phyloP scores from a whole-genome alignment of 352 stramenopile species.

The Phytophthora megakarya region DNA sequence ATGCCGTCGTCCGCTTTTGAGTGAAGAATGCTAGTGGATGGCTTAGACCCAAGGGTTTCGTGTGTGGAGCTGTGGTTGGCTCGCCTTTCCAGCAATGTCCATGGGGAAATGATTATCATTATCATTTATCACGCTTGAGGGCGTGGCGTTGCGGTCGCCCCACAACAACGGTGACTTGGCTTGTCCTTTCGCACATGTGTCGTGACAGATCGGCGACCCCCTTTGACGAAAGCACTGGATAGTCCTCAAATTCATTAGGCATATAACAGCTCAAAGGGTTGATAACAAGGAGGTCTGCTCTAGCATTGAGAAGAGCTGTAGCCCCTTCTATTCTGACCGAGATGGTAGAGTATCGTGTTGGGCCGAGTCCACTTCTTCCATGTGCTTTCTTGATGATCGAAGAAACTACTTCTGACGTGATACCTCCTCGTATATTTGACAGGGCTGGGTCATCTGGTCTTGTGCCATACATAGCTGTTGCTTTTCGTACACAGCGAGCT shows the following conservation, averaged over 20 bases:
- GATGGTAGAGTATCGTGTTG: not conserved
- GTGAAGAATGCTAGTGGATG: too few species aligned
- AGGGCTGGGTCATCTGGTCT: not conserved
- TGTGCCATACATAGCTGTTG: not conserved
- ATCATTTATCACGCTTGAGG: not conserved
- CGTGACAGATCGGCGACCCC: not conserved
- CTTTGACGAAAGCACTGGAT: not conserved
- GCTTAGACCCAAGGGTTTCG: too few species aligned
- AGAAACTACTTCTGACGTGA: not conserved
- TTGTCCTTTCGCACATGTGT: not conserved
- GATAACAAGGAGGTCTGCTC: not conserved
- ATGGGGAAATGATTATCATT: too few species aligned
- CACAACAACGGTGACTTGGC: not conserved
- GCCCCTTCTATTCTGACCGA: conserved; percentile 4
- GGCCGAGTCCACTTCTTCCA: not conserved
- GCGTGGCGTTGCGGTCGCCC: not conserved
- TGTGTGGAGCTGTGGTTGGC: too few species aligned
- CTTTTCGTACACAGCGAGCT: not conserved
- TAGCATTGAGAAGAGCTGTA: conserved; percentile 5
- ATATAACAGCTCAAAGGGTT: conserved; percentile 8
- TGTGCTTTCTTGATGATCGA: not conserved
- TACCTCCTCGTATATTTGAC: not conserved
- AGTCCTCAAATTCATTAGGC: conserved; percentile 7
- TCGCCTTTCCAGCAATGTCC: too few species aligned
- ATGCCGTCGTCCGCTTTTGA: too few species aligned